A percentile compares a stretch with the other conserved stretches of the same genome.
These are phyloP conservation scores for Blastomyces emzantsi DNA, from an alignment of 2,329 filamentous ascomycete genomes.

Conservation along the genomic window DNA sequence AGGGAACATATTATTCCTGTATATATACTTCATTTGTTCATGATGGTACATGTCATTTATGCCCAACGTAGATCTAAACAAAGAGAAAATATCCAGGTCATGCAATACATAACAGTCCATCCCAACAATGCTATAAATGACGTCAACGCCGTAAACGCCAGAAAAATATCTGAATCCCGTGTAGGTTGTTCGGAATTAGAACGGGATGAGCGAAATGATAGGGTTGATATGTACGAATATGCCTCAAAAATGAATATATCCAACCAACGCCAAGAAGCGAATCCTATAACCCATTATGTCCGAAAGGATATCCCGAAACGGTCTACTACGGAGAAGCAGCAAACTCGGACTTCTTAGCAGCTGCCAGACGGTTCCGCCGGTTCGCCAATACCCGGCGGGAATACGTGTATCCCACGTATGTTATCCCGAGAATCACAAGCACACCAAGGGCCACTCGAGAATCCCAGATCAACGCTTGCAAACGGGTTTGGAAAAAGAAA, in stretches of 20 bases:
- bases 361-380: conserved; percentile 7
- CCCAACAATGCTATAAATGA: not conserved
- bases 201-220: not conserved
- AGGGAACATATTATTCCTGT: not conserved
- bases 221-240: not conserved
- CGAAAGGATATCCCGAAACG: not conserved
- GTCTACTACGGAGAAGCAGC: not conserved
- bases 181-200: not conserved
- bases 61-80: not conserved
- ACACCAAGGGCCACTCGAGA: not conserved
- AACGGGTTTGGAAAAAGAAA: conserved; percentile 9
- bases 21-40: not conserved
- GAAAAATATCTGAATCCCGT: not conserved
- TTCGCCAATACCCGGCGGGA: not conserved
- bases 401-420: not conserved
- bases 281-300: not conserved
- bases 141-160: not conserved
- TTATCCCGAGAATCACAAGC: not conserved
- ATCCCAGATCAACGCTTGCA: conserved; percentile 7
- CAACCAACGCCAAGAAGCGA: not conserved
- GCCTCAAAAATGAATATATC: conserved; percentile 1
- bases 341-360: conserved; percentile 8
- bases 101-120: not conserved
- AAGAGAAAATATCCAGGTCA: not conserved
- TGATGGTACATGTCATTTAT: too few species aligned